Conservation (phyloP, 139 green algal species). For the Auxenochlorella protothecoides region DNA sequence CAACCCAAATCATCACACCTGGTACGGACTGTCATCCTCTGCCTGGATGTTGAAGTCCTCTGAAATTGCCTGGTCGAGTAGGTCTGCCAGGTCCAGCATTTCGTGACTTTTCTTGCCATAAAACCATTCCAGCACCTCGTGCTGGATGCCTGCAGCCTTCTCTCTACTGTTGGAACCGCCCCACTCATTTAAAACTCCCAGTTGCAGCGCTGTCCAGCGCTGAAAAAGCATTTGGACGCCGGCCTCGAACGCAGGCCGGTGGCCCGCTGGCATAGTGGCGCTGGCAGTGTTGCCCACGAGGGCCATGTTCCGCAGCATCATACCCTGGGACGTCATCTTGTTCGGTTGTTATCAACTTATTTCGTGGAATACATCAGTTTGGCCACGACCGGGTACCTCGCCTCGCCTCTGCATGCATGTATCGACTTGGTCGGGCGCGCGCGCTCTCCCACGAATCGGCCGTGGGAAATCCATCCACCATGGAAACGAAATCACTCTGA, state of each 20-base stretch:
- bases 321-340: constrained; percentile 11
- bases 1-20: constrained; percentile 3
- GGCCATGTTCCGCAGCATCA: constrained; percentile 24
- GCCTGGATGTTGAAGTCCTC: constrained; percentile 32
- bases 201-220: constrained; percentile 75
- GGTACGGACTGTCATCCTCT: constrained; percentile 33
- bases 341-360: neutral
- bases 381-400: neutral
- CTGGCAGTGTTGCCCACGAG: constrained; percentile 7
- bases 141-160: constrained; percentile 61
- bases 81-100: constrained; percentile 19
- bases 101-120: constrained; percentile 62
- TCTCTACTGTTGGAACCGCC: constrained; percentile 54
- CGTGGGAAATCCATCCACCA: too few relatives aligned
- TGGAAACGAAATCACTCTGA: too few relatives aligned
- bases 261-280: constrained; percentile 2
- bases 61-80: constrained; percentile 26
- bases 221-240: constrained; percentile 50
- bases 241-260: constrained; percentile 59
- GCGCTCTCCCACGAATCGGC: neutral
- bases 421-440: neutral
- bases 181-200: constrained; percentile 85
- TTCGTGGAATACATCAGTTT: too few relatives aligned
- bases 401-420: neutral
- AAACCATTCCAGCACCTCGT: constrained; percentile 77